phyloP scores from a whole-genome alignment of 1,284 basidiomycete species.

The Athelia sp. region DNA sequence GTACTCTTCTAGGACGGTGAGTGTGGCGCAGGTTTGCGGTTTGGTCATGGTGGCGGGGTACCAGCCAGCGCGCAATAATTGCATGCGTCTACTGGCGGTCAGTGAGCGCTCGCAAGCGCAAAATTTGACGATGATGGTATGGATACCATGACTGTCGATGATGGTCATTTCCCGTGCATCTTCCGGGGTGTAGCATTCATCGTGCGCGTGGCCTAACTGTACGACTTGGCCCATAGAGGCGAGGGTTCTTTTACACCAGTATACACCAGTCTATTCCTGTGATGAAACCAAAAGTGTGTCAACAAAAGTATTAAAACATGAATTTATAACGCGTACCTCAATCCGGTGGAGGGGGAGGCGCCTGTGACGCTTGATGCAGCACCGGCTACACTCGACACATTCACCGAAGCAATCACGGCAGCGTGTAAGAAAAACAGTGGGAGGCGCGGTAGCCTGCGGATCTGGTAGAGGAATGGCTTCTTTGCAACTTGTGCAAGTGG shows the following conservation, averaged over 20 bases:
- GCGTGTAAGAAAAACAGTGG: no score
- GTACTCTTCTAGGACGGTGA: background rate
- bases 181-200: background rate
- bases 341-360: background rate
- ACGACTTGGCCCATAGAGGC: background rate
- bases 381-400: background rate
- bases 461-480: no score
- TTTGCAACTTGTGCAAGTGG: no score
- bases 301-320: background rate
- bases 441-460: no score
- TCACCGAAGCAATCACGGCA: background rate
- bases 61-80: conserved; percentile 4
- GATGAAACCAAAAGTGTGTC: no score
- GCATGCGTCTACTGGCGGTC: background rate
- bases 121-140: background rate
- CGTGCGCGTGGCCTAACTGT: background rate
- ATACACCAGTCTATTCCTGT: background rate
- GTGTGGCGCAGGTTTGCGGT: background rate
- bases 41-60: background rate
- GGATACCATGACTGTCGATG: conserved; percentile 3
- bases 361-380: background rate
- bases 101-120: conserved; percentile 2
- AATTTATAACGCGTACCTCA: background rate
- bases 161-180: background rate
- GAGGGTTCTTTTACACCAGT: background rate